Base-by-base conservation (phyloP, 176 grass and related monocot genomes). In the Rhipidocladum racemiflorum region DNA sequence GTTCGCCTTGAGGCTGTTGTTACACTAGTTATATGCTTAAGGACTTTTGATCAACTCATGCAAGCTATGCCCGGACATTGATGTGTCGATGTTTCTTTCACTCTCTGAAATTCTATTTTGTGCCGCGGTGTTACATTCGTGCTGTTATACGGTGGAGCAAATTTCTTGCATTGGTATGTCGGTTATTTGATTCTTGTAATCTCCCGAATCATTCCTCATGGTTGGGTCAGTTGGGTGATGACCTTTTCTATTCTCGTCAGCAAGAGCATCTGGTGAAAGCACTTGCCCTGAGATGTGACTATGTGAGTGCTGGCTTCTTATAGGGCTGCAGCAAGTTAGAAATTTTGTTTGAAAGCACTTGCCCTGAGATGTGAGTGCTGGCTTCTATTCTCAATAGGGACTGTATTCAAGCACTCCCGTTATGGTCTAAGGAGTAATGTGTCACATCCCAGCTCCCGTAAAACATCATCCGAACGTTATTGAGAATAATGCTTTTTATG, bases 1-100 rank as follows among this genome's bases (percentile, higher is more conserved):
- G 72, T 85, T 70, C 85, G 76, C 87, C 38, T 64, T 60, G 75
- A 78, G 88, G 70, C 75, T 89, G 75, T 21, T 80, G 81, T 76
- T 61, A 75, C 3, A 57, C 38, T 76, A 84, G 54, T 81, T 35
- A 76, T 88, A 83, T 82, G 83, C 38, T 78, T 39, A 83, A 89
- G 76, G 64, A 87, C 65, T 83, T 80, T 38, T 67, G 78, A 76
- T 80, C 34, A 5, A 68, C 76, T 30, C 38, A 54, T 61, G 28
- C 42, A 54, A 60, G 30, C 24, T 80, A 35, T 53, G 30, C n/a
- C n/a, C 10, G 21, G 3, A 78, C n/a, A 46, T 66, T 65, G 45
- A 48, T 78, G 73, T 83, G 57, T 56, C 46, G 11, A 27, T 65
- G 46, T 79, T 64, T 72, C 0, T 44, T 55, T 56, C 34, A 36